Evolutionary conservation across 208 protist genomes (phyloP).

Genomic region (Endotrypanum monterogeii): DNA sequence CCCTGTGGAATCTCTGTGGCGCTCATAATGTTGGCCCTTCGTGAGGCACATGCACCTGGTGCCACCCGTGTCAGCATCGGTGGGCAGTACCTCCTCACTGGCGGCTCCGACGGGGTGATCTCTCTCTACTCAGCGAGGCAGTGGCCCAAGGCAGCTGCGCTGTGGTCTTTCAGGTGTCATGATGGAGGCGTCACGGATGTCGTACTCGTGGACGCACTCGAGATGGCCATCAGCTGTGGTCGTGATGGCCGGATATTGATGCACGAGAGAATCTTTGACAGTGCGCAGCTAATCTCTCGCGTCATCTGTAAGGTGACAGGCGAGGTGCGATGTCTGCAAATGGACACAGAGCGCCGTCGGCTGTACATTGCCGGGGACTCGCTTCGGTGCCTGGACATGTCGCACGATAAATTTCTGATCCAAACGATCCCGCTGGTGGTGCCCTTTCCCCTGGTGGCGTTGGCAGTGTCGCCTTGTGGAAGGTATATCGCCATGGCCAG

Average conservation of each 20-base stretch:
- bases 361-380: constrained; percentile 89
- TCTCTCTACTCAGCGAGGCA: constrained; percentile 49
- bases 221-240: constrained; percentile 63
- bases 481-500: constrained; percentile 66
- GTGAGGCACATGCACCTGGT: constrained; percentile 48
- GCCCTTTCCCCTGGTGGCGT: constrained; percentile 62
- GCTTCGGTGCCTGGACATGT: constrained; percentile 72
- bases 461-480: constrained; percentile 72
- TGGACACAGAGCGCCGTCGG: constrained; percentile 59
- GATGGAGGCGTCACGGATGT: constrained; percentile 66
- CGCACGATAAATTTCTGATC: constrained; percentile 43
- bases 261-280: constrained; percentile 62
- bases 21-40: constrained; percentile 36
- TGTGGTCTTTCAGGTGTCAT: constrained; percentile 82
- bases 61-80: constrained; percentile 63
- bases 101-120: constrained; percentile 79
- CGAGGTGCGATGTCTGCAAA: constrained; percentile 69
- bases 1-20: neutral
- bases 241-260: constrained; percentile 77
- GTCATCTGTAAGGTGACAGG: constrained; percentile 81
- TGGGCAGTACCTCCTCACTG: constrained; percentile 59
- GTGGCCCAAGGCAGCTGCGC: constrained; percentile 38
- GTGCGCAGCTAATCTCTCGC: constrained; percentile 40
- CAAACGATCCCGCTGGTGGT: constrained; percentile 57
- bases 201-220: constrained; percentile 46